These are phyloP conservation scores for Tetraselmis striata DNA, from an alignment of 139 green algal genomes.

Conservation along the genomic window DNA sequence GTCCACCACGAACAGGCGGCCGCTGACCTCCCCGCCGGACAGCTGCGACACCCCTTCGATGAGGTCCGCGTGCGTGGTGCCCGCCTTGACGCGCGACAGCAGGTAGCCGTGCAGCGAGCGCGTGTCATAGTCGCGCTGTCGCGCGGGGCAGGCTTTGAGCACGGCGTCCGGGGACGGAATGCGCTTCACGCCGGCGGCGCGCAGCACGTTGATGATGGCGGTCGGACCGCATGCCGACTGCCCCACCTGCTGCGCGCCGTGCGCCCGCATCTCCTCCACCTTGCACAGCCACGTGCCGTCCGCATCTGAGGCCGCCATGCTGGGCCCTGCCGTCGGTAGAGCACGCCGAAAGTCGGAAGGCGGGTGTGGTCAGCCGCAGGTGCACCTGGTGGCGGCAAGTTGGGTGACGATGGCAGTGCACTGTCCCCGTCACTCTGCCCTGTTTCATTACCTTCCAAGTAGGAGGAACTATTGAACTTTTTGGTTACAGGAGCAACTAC, in stretches of 20 bases:
- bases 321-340: too few relatives aligned
- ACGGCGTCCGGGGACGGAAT: not conserved
- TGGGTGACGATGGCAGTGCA: too few relatives aligned
- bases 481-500: too few relatives aligned
- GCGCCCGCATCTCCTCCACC: not conserved
- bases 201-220: not conserved
- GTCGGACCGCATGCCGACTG: not conserved
- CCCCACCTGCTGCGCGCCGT: not conserved
- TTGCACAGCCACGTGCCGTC: not conserved
- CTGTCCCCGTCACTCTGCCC: too few relatives aligned
- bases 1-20: not conserved
- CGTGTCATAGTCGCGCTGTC: not conserved
- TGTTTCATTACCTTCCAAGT: too few relatives aligned
- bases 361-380: too few relatives aligned
- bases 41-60: not conserved
- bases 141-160: not conserved
- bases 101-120: not conserved
- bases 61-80: not conserved
- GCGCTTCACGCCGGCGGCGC: not conserved
- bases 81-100: not conserved
- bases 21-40: not conserved
- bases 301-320: not conserved
- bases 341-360: too few relatives aligned
- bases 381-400: too few relatives aligned
- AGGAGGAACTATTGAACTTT: too few relatives aligned